Evolutionary conservation across 2,329 filamentous ascomycete genomes (phyloP).

Genomic region (Leptodontidium sp.): DNA sequence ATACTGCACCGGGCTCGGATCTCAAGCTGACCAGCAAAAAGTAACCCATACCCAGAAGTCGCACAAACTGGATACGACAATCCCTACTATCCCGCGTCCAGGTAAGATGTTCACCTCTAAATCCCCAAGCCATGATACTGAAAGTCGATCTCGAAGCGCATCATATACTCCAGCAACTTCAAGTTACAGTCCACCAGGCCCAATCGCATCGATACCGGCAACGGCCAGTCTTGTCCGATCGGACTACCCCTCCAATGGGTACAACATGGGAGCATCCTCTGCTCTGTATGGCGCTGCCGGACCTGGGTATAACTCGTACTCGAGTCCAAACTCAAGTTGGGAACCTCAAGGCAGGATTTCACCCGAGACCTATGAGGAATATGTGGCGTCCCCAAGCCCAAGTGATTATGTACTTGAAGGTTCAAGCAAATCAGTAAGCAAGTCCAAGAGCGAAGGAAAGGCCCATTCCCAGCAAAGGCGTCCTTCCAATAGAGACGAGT

Average conservation of each 20-base stretch:
- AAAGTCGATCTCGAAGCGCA: conserved; percentile 42
- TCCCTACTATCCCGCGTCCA: conserved; percentile 43
- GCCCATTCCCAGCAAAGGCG: conserved; percentile 64
- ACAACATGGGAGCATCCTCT: conserved; percentile 42
- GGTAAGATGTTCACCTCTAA: conserved; percentile 42
- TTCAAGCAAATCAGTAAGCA: conserved; percentile 52
- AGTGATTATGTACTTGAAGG: conserved; percentile 69
- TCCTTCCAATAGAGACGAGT: conserved; percentile 85
- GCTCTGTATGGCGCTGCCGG: conserved; percentile 44
- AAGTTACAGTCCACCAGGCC: conserved; percentile 42
- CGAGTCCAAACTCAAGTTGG: conserved; percentile 43
- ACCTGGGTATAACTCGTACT: conserved; percentile 43
- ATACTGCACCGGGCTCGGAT: conserved; percentile 21
- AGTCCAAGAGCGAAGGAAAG: conserved; percentile 57
- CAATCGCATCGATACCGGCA: conserved; percentile 30
- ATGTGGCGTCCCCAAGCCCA: conserved; percentile 63
- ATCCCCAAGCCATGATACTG: conserved; percentile 38
- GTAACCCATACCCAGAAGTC: conserved; percentile 41
- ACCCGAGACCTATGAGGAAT: conserved; percentile 47
- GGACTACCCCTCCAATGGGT: conserved; percentile 44
- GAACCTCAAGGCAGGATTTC: conserved; percentile 46
- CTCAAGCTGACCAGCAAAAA: conserved; percentile 42
- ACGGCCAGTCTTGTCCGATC: conserved; percentile 39
- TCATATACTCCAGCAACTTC: conserved; percentile 41
- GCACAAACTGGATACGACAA: conserved; percentile 41